Evolutionary conservation across 805 yeast genomes (phyloP).

Genomic region (Wickerhamomyces chambardii): DNA sequence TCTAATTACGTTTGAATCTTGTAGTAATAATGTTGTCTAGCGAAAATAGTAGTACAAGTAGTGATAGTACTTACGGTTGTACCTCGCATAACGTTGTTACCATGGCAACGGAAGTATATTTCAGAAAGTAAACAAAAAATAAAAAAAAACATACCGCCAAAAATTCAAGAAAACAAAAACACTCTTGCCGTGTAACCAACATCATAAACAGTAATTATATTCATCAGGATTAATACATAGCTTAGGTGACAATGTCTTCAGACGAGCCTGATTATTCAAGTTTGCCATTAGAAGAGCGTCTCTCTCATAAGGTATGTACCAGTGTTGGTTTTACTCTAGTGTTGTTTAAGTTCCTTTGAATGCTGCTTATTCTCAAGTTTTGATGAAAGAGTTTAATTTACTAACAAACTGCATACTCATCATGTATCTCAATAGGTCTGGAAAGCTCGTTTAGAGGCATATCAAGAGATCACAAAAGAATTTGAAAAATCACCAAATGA

Average conservation of each 20-base stretch:
- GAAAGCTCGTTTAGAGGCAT: slow-evolving; percentile 82
- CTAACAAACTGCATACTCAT: slow-evolving; percentile 4
- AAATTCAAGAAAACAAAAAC: no score
- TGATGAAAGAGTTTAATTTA: no score
- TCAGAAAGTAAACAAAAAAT: slow-evolving; percentile 1
- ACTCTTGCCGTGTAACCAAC: no score
- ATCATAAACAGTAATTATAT: no score
- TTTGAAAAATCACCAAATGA: slow-evolving; percentile 48
- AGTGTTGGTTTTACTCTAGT: no score
- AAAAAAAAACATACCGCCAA: background rate
- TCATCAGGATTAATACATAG: no score
- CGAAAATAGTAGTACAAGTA: no score
- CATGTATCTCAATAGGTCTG: slow-evolving; percentile 28
- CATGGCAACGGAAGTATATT: background rate
- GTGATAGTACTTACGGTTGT: no score
- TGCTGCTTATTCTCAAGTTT: no score
- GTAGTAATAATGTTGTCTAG: no score
- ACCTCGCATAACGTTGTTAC: background rate
- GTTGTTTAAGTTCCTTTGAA: no score
- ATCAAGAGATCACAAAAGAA: slow-evolving; percentile 48
- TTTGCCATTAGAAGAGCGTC: slow-evolving; percentile 58
- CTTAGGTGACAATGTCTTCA: slow-evolving; percentile 7
- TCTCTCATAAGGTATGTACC: slow-evolving; percentile 51
- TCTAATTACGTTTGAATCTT: no score
- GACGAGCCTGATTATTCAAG: slow-evolving; percentile 54